Evolutionary conservation across 768 basidiomycete species (phyloP), one percentile per base, ranked within the genome.

Genomic region (Butyriboletus loyo): DNA sequence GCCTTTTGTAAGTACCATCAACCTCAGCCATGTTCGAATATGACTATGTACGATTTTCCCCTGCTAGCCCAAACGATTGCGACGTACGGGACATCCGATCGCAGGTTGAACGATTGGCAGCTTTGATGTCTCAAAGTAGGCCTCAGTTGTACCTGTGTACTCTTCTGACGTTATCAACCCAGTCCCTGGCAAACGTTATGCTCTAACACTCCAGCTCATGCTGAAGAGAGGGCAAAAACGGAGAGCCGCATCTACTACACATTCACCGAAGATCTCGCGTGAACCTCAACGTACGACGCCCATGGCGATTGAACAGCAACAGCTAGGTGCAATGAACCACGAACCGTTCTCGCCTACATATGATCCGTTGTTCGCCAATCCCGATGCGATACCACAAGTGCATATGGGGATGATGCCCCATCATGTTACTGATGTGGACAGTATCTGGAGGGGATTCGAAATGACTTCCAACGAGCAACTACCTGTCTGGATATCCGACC

Each of bases 171-270:
- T 32, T n/a, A n/a, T 52, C 21, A 9, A 41, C 35, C 5, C 62
- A 94, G 93, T 95, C 53, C 93, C 94, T 22, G 95, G 92, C 13
- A 92, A 92, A 63, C 85, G 94, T 49, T 98, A 97, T 60, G 94
- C 94, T 9, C 70, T 92, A 34, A 95, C 92, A 5, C 75, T 98
- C 19, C 89, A 92, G 57, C 73, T 95, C 37, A 96, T 96, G 87
- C 68, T 97, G 48, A 92, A 92, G 70, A 77, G 86, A 52, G 81
- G 82, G 31, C 79, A 81, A 68, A 86, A 82, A 53, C 79, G 87
- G 52, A 82, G 72, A 48, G 61, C 75, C 1, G 70, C 75, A 13
- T 83, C 84, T 30, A 67, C 72, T 17, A 80, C 85, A 14, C 80
- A 80, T 17, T 89, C 87, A 17, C 86, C 86, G 1, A 79, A 80